Evolutionary conservation across 2,329 filamentous ascomycete species (phyloP).

Genomic region (Fusarium sp.): DNA sequence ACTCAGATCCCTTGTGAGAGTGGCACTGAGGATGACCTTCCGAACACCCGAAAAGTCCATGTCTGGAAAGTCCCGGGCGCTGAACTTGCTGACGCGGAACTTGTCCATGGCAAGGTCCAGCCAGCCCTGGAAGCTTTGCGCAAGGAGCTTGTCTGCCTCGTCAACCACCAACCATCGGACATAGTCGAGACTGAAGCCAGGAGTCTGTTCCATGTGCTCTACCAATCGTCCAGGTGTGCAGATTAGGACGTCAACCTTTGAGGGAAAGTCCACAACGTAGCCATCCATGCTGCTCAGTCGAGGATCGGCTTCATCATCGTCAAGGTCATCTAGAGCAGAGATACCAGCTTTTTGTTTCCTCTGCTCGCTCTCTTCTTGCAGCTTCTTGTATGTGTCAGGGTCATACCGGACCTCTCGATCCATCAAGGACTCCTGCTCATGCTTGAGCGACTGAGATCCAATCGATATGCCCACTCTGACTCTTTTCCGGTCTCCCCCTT

Average conservation of each 20-base stretch:
- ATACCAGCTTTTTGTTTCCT: conserved; percentile 16
- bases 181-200: conserved; percentile 82
- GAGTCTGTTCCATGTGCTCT: conserved; percentile 87
- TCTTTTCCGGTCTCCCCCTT: conserved; percentile 69
- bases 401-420: conserved; percentile 70
- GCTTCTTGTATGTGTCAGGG: conserved; percentile 62
- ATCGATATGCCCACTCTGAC: conserved; percentile 85
- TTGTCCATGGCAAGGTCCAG: conserved; percentile 76
- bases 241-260: conserved; percentile 87
- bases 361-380: conserved; percentile 41
- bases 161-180: conserved; percentile 92
- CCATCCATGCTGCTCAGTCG: conserved; percentile 53
- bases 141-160: conserved; percentile 91
- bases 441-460: conserved; percentile 80
- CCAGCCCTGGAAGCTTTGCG: conserved; percentile 95
- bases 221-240: conserved; percentile 93
- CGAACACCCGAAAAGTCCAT: conserved; percentile 69
- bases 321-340: conserved; percentile 28
- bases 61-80: conserved; percentile 65
- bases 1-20: conserved; percentile 88
- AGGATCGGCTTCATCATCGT: conserved; percentile 42
- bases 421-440: conserved; percentile 66
- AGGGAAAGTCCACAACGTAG: conserved; percentile 73
- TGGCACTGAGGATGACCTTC: conserved; percentile 91
- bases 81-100: conserved; percentile 63